Base-by-base conservation (phyloP, 345 rosid genomes). In the Conringia planisiliqua region DNA sequence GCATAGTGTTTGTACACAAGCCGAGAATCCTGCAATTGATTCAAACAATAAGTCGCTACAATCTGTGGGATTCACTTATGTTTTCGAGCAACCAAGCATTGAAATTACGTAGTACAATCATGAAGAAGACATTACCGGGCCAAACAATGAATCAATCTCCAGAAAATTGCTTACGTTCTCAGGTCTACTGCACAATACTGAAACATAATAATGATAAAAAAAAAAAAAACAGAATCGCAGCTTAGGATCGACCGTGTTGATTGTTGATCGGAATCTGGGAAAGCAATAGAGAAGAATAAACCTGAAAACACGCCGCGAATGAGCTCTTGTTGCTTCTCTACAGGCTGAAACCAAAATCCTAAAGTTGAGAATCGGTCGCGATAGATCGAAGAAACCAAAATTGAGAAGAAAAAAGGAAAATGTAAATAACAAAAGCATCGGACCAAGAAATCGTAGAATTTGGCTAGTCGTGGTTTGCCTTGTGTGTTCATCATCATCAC, bases 381-480 rank as follows among this genome's bases (percentile, higher is more conserved):
- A 54, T 22, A 35, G 36, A 62, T 48, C 46, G 5, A 40, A 38
- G 38, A 35, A 51, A 66, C 7, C 10, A 26, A 68, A 17, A 72
- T 61, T 32, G 47, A n/a, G 13, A 10, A 48, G 55, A 43, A 16
- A 26, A 4, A 33, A 3, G n/a, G n/a, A 2, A 12, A 0, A 14
- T 14, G 13, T 42, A 16, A 3, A 22, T 24, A 48, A 12, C 20
- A 10, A 36, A 9, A 47, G 8, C 10, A 76, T 61, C 39, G 33
- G 16, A 92, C 97, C 97, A 84, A 71, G 47, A 73, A 88, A 44
- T 92, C 95, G 79, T 86, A 92, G 77, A 92, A 96, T 81, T 86
- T 95, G 35, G 96, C 83, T 44, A 94, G 85, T 4, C 97, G 97
- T 78, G 99, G 96, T 71, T 90, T 90, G 86, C 97, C 98, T 79